Conservation (phyloP, 306 rosid species). For the Pyrus bretschneideri region DNA sequence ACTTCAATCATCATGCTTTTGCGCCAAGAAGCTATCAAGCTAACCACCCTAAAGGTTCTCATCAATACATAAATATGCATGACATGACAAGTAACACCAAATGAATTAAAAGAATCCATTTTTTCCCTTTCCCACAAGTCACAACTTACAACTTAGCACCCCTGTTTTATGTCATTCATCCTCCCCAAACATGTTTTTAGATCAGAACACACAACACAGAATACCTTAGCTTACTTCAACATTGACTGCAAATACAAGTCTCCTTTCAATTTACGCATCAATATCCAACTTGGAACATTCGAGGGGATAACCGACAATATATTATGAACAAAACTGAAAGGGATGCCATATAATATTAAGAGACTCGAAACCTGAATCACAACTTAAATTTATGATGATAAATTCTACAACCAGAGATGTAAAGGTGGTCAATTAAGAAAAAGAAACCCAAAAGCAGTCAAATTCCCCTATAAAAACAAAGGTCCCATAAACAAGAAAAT, state of each 20-base stretch:
- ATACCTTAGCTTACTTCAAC: background rate
- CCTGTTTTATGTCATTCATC: background rate
- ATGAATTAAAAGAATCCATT: background rate
- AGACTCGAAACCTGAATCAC: background rate
- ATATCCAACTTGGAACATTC: background rate
- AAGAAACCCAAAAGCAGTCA: background rate
- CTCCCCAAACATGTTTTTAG: background rate
- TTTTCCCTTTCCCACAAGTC: background rate
- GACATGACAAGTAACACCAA: background rate
- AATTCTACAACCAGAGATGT: background rate
- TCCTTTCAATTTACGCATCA: background rate
- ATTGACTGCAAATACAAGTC: background rate
- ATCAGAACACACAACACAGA: background rate
- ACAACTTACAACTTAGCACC: background rate
- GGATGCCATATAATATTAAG: background rate
- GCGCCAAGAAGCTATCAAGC: background rate
- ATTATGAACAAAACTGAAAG: background rate
- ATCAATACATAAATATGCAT: background rate
- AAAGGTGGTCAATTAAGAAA: background rate
- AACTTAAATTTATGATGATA: background rate
- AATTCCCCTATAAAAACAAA: background rate
- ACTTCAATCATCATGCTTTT: background rate
- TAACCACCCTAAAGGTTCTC: background rate
- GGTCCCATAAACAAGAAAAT: background rate
- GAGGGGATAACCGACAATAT: background rate